Evolutionary conservation across 2,329 filamentous ascomycete species (phyloP), one percentile per base, ranked within the genome.

Genomic region (Fusarium dimerum): DNA sequence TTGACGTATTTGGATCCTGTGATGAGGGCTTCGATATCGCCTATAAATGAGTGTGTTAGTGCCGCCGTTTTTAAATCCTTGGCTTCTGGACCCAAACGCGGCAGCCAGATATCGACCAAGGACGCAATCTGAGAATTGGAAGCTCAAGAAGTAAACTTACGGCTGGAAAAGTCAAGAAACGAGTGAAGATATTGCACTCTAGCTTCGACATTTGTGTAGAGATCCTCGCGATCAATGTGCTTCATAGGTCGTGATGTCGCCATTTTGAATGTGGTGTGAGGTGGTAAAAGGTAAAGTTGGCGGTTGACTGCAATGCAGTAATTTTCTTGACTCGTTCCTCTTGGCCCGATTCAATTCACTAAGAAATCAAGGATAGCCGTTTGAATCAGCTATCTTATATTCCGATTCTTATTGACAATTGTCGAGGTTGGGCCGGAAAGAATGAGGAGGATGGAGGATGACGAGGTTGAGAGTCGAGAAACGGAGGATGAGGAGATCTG

Each of bases 1-100:
- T 88, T 88, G 74, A 92, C 87, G 73, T 91, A 91, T 69, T 90
- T 90, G 53, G 83, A 78, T 56, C 88, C 88, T 3, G 78, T 76
- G 13, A 82, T 78, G 38, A 92, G 79, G 39, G 88, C 87, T 59
- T 88, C 86, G 51, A 90, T 84, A 65, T 92, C 88, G 56, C 80
- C 88, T 89, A 53, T 18, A 7, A 16, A 12, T 5, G 2, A 46
- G 56, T 65, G 43, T 63, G 62, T 39, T 38, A 1, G 17, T 7
- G 38, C n/a, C 7, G 6, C 3, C 3, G 26, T 36, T 16, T 12
- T 17, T 16, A 41, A 17, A 42, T 11, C 11, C 40, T 13, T 39
- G 12, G 3, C 1, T 42, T 17, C 16, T 2, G 2, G 5, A 36
- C 16, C n/a, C n/a, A 9, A 6, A 52, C 39, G 47, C 45, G 16